phyloP scores from a whole-genome alignment of 2,329 filamentous ascomycete species.

The Juglanconis oblonga region DNA sequence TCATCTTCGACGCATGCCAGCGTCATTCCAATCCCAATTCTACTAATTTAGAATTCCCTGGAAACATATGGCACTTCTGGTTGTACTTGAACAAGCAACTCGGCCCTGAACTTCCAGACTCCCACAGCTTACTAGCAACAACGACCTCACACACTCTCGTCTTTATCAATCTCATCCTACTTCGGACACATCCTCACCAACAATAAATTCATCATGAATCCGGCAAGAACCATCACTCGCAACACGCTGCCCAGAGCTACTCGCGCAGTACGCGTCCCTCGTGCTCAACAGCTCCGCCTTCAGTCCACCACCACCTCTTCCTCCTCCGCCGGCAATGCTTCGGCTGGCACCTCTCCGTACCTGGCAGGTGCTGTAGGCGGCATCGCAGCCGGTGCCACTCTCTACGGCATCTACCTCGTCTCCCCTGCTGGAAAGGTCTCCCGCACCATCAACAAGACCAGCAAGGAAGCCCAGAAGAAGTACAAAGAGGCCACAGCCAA shows the following conservation, averaged over 20 bases:
- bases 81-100: background rate
- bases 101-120: background rate
- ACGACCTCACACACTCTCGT: background rate
- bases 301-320: constrained; percentile 16
- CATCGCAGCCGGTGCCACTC: constrained; percentile 4
- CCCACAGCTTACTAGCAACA: background rate
- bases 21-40: background rate
- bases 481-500: constrained; percentile 58
- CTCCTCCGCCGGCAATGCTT: background rate
- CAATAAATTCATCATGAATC: constrained; percentile 6
- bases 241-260: constrained; percentile 10
- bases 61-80: background rate
- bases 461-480: constrained; percentile 56
- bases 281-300: constrained; percentile 9
- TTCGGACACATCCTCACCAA: background rate
- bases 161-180: background rate
- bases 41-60: background rate
- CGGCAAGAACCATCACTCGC: constrained; percentile 13
- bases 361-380: constrained; percentile 11
- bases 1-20: background rate
- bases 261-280: constrained; percentile 2
- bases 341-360: background rate
- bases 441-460: constrained; percentile 25
- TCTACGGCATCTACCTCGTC: constrained; percentile 16
- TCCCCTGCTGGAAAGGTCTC: constrained; percentile 35